A percentile compares a stretch with the other conserved stretches of the same genome.
Evolutionary conservation across 139 green algal species (phyloP).

Genomic region (Tetraselmis striata): DNA sequence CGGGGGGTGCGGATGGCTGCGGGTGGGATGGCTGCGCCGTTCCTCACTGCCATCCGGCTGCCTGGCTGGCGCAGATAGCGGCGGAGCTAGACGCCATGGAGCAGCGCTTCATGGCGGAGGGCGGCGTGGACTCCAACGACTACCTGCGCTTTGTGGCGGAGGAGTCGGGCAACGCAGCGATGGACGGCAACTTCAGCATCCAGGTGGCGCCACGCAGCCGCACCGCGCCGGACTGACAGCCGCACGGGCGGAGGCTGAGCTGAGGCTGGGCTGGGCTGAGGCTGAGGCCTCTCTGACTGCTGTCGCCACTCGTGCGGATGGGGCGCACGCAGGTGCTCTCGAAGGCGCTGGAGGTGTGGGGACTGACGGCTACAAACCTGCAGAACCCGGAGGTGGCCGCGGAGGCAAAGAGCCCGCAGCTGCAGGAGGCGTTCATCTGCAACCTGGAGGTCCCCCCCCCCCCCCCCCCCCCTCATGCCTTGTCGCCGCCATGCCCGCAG

Average conservation of each 20-base stretch:
- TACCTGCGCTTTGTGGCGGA: slow-evolving; percentile 41
- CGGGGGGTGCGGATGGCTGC: too few species aligned
- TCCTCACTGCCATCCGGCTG: too few species aligned
- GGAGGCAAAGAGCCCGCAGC: slow-evolving; percentile 31
- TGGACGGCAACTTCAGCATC: slow-evolving; percentile 75
- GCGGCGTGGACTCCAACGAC: slow-evolving; percentile 37
- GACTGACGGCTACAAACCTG: slow-evolving; percentile 36
- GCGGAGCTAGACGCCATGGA: slow-evolving; percentile 68
- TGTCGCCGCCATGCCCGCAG: too few species aligned
- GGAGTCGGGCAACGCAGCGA: slow-evolving; percentile 64
- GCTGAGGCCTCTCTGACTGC: too few species aligned
- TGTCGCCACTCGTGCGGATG: not conserved
- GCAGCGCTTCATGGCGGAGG: slow-evolving; percentile 49
- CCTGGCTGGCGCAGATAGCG: slow-evolving; percentile 65
- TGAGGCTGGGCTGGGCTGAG: not conserved
- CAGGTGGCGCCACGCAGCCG: slow-evolving; percentile 37
- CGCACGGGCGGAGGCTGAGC: not conserved
- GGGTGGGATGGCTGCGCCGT: too few species aligned
- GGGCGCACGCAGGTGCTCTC: slow-evolving; percentile 45
- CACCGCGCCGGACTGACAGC: not conserved
- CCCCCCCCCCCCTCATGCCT: too few species aligned
- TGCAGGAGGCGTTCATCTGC: slow-evolving; percentile 70
- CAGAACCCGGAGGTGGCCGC: slow-evolving; percentile 29
- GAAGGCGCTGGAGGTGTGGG: slow-evolving; percentile 66
- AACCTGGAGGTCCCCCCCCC: slow-evolving; percentile 50